Percentiles rank a stretch among this genome's conserved stretches.
Evolutionary conservation across 2,329 filamentous ascomycete species (phyloP).

Genomic region (Didymella lethalis): DNA sequence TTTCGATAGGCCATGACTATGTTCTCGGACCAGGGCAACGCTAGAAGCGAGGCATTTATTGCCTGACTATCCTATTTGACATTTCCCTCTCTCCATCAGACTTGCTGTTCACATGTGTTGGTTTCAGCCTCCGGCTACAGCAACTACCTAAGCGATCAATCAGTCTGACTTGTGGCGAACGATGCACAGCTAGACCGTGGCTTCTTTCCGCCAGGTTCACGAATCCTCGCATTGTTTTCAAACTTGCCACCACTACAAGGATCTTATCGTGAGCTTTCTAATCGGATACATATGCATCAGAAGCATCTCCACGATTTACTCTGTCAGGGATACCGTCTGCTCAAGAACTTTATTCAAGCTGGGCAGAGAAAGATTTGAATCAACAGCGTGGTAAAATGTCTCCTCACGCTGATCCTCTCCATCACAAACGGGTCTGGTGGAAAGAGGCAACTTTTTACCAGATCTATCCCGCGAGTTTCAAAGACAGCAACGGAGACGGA

Average conservation of each 20-base stretch:
- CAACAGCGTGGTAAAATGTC: slow-evolving; percentile 28
- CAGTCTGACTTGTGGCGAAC: background rate
- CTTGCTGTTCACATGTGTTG: background rate
- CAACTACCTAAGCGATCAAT: background rate
- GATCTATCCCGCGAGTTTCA: slow-evolving; percentile 56
- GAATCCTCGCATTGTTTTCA: background rate
- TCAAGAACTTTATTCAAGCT: background rate
- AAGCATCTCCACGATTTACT: background rate
- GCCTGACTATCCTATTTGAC: background rate
- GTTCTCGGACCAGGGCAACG: background rate
- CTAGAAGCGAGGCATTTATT: background rate
- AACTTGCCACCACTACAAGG: background rate
- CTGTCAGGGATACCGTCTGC: background rate
- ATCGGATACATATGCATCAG: background rate
- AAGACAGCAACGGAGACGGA: slow-evolving; percentile 65
- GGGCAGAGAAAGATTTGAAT: background rate
- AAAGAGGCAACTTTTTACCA: slow-evolving; percentile 57
- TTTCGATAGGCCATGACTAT: background rate
- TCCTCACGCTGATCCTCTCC: slow-evolving; percentile 30
- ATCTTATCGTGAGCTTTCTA: background rate
- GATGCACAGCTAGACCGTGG: background rate
- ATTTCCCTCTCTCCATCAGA: no score
- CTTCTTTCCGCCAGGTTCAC: background rate
- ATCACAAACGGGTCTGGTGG: slow-evolving; percentile 53
- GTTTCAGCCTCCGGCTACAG: no score